Evolutionary conservation across 2,329 filamentous ascomycete species (phyloP), one percentile per base, ranked within the genome.

Genomic region (Colletotrichum chlorophyti): DNA sequence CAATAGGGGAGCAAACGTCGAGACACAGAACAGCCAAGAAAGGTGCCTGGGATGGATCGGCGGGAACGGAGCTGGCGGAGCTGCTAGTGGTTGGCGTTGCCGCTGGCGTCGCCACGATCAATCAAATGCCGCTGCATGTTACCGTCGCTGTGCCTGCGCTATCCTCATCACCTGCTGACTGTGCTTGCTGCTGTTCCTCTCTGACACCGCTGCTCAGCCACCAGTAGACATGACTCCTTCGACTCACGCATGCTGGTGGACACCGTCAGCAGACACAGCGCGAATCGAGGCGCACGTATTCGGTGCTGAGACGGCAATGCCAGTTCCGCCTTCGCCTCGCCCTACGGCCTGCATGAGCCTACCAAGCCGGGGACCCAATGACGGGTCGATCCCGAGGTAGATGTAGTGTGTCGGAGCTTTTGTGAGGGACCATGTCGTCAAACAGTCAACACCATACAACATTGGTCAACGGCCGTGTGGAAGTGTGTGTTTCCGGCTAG

Each of bases 21-120:
- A 58, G 23, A 43, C 21, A 3, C 35, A 15, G 35, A 42, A 49
- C 29, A 15, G 50, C 51, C 55, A 49, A 59, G 37, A 55, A 43
- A 26, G n/a, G 55, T 59, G 38, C 55, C 55, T 59, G 55, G 15
- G 9, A 59, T 43, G 50, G 35, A 59, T 55, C 55, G 42, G 43
- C 51, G 32, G 41, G 24, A 34, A 32, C 24, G 27, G 41, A 47
- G 37, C 23, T 29, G 34, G 31, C 48, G 48, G 38, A 37, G 32
- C 48, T 31, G 48, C 45, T 27, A 47, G 24, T 15, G 31, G 31
- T 15, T 42, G 38, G 38, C 15, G 23, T 24, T 23, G 14, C 21
- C 26, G 38, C n/a, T 23, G 14, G 23, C 23, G 38, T 12, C n/a
- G n/a, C n/a, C n/a, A n/a, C n/a, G n/a, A n/a, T n/a, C n/a, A n/a